These are phyloP conservation scores for Penstemon newberryi DNA, from an alignment of 257 asterid species.

Conservation along the genomic window DNA sequence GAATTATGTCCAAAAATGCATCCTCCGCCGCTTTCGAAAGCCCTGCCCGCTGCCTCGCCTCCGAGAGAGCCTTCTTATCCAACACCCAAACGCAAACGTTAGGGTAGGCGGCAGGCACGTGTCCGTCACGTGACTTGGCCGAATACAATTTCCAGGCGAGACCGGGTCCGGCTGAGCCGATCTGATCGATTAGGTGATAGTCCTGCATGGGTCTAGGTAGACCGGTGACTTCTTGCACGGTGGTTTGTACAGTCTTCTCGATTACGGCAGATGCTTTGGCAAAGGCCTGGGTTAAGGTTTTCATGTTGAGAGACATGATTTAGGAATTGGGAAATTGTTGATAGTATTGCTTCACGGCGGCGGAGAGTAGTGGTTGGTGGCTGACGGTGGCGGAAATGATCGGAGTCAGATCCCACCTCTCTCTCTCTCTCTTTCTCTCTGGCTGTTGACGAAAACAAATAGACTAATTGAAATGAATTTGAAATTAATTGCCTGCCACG, in stretches of 20 bases:
- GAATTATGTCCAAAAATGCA: slow-evolving; percentile 72
- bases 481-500: slow-evolving; percentile 37
- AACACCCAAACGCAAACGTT: slow-evolving; percentile 90
- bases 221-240: slow-evolving; percentile 97
- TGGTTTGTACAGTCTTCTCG: slow-evolving; percentile 95
- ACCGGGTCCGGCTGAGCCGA: slow-evolving; percentile 97
- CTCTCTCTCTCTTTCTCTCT: slow-evolving; percentile 36
- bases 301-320: slow-evolving; percentile 88
- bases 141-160: slow-evolving; percentile 87
- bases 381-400: slow-evolving; percentile 37
- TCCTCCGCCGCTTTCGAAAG: slow-evolving; percentile 89
- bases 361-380: slow-evolving; percentile 21
- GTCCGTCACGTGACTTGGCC: slow-evolving; percentile 80
- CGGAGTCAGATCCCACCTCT: slow-evolving; percentile 46
- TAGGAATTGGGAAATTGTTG: slow-evolving; percentile 7
- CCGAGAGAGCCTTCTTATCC: slow-evolving; percentile 81
- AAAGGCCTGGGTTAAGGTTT: slow-evolving; percentile 84
- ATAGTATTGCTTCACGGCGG: background rate
- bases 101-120: slow-evolving; percentile 65
- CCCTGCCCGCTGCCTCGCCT: slow-evolving; percentile 83
- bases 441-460: slow-evolving; percentile 20
- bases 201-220: slow-evolving; percentile 85
- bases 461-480: too few relatives aligned
- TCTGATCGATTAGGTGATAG: slow-evolving; percentile 77
- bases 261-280: slow-evolving; percentile 96